A percentile compares a stretch with the other conserved stretches of the same genome.
Evolutionary conservation across 257 asterid genomes (phyloP).

Genomic region (Solanum lycopersicoides): DNA sequence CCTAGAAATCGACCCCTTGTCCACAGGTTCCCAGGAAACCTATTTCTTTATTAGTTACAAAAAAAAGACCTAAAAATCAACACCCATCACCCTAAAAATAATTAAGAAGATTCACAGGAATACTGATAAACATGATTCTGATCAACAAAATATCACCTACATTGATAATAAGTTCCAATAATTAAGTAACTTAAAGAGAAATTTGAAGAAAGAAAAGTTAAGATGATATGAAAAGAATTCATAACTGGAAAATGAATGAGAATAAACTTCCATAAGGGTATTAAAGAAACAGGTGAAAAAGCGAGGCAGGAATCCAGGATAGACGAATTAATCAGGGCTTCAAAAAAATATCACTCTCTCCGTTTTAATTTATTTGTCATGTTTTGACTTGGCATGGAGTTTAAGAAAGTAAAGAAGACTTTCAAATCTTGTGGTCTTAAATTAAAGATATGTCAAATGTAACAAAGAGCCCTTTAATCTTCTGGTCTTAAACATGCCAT

Average conservation of each 20-base stretch:
- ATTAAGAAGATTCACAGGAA: not conserved
- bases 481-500: not conserved
- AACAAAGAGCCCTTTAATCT: not conserved
- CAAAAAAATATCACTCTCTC: not conserved
- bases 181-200: not conserved
- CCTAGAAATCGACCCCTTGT: not conserved
- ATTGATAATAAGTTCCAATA: not conserved
- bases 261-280: not conserved
- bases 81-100: not conserved
- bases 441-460: not conserved
- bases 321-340: not conserved
- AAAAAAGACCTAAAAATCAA: not conserved
- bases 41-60: not conserved
- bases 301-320: not conserved
- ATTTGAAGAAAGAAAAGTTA: not conserved
- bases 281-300: not conserved
- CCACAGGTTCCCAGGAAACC: not conserved
- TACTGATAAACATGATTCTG: not conserved
- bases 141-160: not conserved
- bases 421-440: not conserved
- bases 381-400: not conserved
- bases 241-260: not conserved
- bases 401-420: not conserved
- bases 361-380: not conserved
- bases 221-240: not conserved